Base-by-base conservation (phyloP, 2,329 filamentous ascomycete genomes). In the Hirsutella rhossiliensis region DNA sequence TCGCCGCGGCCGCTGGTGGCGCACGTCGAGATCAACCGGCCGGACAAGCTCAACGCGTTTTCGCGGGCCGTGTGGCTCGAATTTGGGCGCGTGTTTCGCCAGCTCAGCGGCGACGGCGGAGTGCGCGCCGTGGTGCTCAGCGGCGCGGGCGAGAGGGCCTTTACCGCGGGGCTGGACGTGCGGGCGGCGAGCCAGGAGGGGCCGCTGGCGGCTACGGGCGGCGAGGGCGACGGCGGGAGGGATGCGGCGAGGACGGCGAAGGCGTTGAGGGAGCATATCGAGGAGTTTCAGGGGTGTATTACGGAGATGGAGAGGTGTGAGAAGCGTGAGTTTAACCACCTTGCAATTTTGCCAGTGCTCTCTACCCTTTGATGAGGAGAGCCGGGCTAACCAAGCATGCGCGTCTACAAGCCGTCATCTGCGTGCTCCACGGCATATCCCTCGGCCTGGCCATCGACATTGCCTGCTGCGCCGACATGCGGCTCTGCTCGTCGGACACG, bases 11-110 rank as follows among this genome's bases (percentile, higher is more conserved):
- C 82, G 56, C 80, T 80, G 67, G 82, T 96, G 41, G 85, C 82
- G n/a, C 87, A 94, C 61, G 84, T 97, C 47, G 83, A 96, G 65
- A 94, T 94, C 66, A 89, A 94, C 68, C 78, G 89, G 1, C 79
- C 89, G 1, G 64, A 78, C 52, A 95, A 94, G 68, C 69, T 96
- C 61, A 97, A 97, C 62, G 80, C 89, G 50, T 96, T 95, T 62
- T 75, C 79, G 52, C 80, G 87, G 60, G 68, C 77, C 43, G 90
- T 96, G 80, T 96, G 89, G 87, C 68, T 82, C 43, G 87, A 94
- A 67, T 72, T 95, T 50, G 77, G 80, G 44, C 57, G 62, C 12
- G 71, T 94, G 52, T 92, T 97, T 68, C 63, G 69, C 45, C 72
- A 75, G 48, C 77, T 96, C 48, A 89, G 85, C 37, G 59, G 66